Evolutionary conservation across 2,329 filamentous ascomycete species (phyloP), one percentile per base, ranked within the genome.

Genomic region (Arthrinium phaeospermum): DNA sequence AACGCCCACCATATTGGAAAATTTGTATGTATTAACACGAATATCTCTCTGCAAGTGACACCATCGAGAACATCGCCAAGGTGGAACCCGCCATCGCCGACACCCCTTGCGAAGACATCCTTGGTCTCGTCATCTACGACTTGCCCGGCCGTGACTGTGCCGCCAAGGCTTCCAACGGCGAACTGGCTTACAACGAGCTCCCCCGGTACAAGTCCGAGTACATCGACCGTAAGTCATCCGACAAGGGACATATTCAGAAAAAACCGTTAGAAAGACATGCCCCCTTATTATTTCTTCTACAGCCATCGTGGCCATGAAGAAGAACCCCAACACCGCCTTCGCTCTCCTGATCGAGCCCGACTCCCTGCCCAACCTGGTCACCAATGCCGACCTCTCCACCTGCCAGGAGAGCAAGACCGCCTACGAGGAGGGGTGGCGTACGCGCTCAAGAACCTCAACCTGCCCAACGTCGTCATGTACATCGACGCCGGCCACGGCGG

Each of bases 111-210:
- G 80, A 80, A 7, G 82, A 84, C 76, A 79, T 82, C 72, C 80
- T 82, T 34, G 82, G 82, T 75, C 84, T 90, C 67, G 88, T 90
- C 74, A 85, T 90, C 75, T 90, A 90, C 80, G 85, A 90, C 79
- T 84, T 90, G 27, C 89, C 88, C 44, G 88, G 89, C 74, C 86
- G 88, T 81, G 88, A 90, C 81, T 90, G 88, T 78, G 86, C 88
- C 70, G 88, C 88, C n/a, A 85, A 86, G 67, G 88, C 88, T 51
- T 89, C 87, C 78, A 90, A 90, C 80, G 88, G 88, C 79, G 88
- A 90, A 80, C 86, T 90, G 41, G 83, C 83, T 72, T 82, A 87
- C 74, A 84, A 82, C 68, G 86, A 88, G 73, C 80, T 86, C 49
- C 79, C 81, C 79, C 86, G 85, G 77, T 90, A 90, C 83, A 86